A percentile compares a stretch with the other conserved stretches of the same genome.
These are phyloP conservation scores for Diospyros lotus DNA, from an alignment of 148 eudicot genomes.

Conservation along the genomic window DNA sequence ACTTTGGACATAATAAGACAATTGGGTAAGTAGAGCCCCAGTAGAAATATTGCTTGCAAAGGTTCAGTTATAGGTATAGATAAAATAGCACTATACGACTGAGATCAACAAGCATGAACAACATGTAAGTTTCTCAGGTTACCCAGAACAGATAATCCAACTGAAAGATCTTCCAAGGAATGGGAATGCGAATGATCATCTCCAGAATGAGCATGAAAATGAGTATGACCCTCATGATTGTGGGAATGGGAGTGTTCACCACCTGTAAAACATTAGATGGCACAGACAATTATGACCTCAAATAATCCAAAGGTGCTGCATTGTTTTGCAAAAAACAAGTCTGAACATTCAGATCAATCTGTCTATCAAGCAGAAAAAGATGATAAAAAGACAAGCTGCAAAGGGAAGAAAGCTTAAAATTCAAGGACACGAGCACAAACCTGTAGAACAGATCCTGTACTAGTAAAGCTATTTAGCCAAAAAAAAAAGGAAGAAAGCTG, in stretches of 20 bases:
- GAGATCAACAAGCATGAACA: neutral
- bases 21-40: no score
- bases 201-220: slow-evolving; percentile 42
- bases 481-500: neutral
- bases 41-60: no score
- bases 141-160: slow-evolving; percentile 82
- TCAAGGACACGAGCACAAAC: no score
- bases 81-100: neutral
- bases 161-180: slow-evolving; percentile 81
- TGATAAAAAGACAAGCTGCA: no score
- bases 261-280: slow-evolving; percentile 42
- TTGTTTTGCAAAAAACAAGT: neutral
- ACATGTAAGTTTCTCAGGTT: slow-evolving; percentile 20
- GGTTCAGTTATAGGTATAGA: no score
- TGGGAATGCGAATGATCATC: slow-evolving; percentile 52
- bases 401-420: no score
- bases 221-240: slow-evolving; percentile 40
- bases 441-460: no score
- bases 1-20: no score
- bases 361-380: neutral
- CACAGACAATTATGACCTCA: neutral
- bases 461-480: no score
- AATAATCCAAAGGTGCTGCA: neutral
- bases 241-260: slow-evolving; percentile 75
- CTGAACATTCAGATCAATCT: slow-evolving; percentile 5